A percentile compares a stretch with the other conserved stretches of the same genome.
phyloP scores from a whole-genome alignment of 2,329 filamentous ascomycete genomes.

The Phialophora verrucosa region DNA sequence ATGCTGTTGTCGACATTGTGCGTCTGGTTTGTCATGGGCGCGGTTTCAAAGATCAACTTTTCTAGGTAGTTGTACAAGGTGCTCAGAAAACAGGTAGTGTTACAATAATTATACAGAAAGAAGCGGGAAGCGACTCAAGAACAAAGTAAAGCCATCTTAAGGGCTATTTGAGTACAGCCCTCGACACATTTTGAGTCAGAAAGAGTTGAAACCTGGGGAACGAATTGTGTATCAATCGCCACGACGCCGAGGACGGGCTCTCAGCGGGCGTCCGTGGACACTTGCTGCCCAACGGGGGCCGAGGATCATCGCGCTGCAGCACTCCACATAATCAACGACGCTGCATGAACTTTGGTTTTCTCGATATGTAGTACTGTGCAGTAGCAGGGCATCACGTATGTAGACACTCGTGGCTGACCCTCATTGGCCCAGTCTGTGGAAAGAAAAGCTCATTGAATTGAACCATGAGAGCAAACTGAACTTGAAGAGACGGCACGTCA shows the following conservation, averaged over 20 bases:
- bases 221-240: conserved; percentile 13
- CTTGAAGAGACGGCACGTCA: background rate
- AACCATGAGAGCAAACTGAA: background rate
- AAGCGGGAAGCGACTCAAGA: conserved; percentile 4
- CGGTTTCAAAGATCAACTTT: background rate
- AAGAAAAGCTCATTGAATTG: conserved; percentile 1
- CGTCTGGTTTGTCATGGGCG: background rate
- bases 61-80: conserved; percentile 5
- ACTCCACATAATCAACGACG: conserved; percentile 15
- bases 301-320: conserved; percentile 13
- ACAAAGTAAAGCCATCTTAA: background rate
- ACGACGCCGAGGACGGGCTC: conserved; percentile 4
- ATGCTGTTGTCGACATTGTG: conserved; percentile 32
- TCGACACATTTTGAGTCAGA: conserved; percentile 14
- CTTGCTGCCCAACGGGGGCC: conserved; percentile 29
- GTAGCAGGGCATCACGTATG: conserved; percentile 3
- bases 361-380: conserved; percentile 2
- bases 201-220: conserved; percentile 7
- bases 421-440: conserved; percentile 13
- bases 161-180: background rate
- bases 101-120: conserved; percentile 18
- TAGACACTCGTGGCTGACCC: conserved; percentile 15
- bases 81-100: conserved; percentile 6
- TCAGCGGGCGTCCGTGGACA: background rate
- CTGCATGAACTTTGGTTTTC: conserved; percentile 32